Percentiles rank a stretch among this genome's conserved stretches.
phyloP scores from a whole-genome alignment of 768 basidiomycete species.

The Amanita thiersii region DNA sequence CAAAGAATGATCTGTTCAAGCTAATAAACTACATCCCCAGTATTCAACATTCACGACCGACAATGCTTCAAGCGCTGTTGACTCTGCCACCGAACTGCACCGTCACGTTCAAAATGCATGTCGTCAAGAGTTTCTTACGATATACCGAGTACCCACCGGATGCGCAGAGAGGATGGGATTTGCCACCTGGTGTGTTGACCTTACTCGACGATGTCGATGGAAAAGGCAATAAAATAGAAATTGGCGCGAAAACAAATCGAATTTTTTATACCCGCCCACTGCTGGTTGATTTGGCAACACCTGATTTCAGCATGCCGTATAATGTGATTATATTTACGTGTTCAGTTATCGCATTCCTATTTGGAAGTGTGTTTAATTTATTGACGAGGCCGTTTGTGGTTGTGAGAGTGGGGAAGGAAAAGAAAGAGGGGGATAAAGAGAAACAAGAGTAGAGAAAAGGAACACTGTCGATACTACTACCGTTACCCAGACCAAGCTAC shows the following conservation, averaged over 20 bases:
- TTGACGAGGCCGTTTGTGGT: slow-evolving; percentile 79
- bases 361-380: slow-evolving; percentile 87
- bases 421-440: neutral
- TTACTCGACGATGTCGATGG: slow-evolving; percentile 20
- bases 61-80: slow-evolving; percentile 66
- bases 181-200: slow-evolving; percentile 77
- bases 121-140: slow-evolving; percentile 25
- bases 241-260: slow-evolving; percentile 2
- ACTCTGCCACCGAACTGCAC: slow-evolving; percentile 62
- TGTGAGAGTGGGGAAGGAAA: slow-evolving; percentile 18
- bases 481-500: too few species aligned
- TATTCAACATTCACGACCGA: slow-evolving; percentile 63
- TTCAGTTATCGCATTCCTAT: slow-evolving; percentile 85
- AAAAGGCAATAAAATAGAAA: slow-evolving; percentile 12
- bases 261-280: slow-evolving; percentile 76
- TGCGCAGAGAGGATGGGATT: slow-evolving; percentile 90
- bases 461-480: too few species aligned
- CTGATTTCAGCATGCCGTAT: slow-evolving; percentile 99
- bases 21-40: slow-evolving; percentile 62
- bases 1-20: slow-evolving; percentile 53
- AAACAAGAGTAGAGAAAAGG: neutral
- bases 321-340: slow-evolving; percentile 98
- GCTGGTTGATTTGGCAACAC: slow-evolving; percentile 91
- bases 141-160: slow-evolving; percentile 90
- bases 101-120: slow-evolving; percentile 59